Evolutionary conservation across 352 stramenopile genomes (phyloP), one percentile per base, ranked within the genome.

Genomic region (Phytopythium kandeliae): DNA sequence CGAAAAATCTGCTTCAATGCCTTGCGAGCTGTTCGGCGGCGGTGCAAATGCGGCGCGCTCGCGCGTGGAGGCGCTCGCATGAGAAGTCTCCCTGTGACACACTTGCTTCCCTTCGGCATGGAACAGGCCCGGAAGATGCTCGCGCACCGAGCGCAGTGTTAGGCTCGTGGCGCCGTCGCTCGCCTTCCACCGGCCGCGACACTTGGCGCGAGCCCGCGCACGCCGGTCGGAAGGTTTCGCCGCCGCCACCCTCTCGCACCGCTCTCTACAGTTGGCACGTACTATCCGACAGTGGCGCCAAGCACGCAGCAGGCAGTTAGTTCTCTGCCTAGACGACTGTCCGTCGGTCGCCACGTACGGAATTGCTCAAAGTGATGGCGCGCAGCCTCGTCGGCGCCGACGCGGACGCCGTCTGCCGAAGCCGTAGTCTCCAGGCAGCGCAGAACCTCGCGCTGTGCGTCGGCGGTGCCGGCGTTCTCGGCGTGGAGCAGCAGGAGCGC

Each of bases 81-180:
- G n/a, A n/a, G n/a, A n/a, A n/a, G n/a, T n/a, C n/a, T n/a, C n/a
- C n/a, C n/a, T n/a, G n/a, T n/a, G n/a, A n/a, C n/a, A n/a, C n/a
- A n/a, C n/a, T n/a, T n/a, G n/a, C 33, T 15, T 4, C 34, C 58
- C 22, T 54, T 81, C 74, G 37, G 63, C 43, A 41, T 69, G 33
- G 47, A 85, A 89, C 16, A 85, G 53, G 8, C 61, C 66, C 4
- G 78, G 69, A 24, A 70, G 75, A 21, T 58, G 62, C 42, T 58
- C 35, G 12, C 74, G 63, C 15, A 86, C 63, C 12, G 59, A 34
- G 36, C 72, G 59, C 10, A 85, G 25, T 28, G 73, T 48, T 22
- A 71, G 43, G 17, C 26, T 69, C 26, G 54, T 46, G 59, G 53
- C 52, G 57, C 67, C 30, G 38, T 49, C 28, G 25, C 40, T 60